Base-by-base conservation (phyloP, 768 basidiomycete genomes). In the Trametes villosa region DNA sequence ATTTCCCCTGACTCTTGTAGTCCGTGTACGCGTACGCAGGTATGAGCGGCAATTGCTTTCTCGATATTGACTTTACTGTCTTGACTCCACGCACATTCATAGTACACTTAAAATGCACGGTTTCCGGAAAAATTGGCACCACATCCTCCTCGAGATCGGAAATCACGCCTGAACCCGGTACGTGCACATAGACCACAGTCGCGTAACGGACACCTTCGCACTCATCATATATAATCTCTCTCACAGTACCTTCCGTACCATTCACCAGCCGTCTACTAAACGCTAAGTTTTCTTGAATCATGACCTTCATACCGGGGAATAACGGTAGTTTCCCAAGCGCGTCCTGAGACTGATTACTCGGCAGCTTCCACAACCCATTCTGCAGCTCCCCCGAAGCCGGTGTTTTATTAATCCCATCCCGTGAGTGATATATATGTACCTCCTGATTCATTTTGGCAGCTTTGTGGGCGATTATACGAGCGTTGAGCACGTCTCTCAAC, bases 261-360 rank as follows among this genome's bases (percentile, higher is more conserved):
- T 47, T 47, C 5, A 47, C 46, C 1, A 47, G 29, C 27, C 46
- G 46, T 9, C 11, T 47, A n/a, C 17, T 30, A n/a, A 64, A 48
- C 11, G 66, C 64, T 3, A 64, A 18, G 45, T 70, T 70, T 9
- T 64, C 54, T 15, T 24, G 31, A 1, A 71, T 20, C 31, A 69
- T 63, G 9, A 71, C 70, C 9, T 62, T 62, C 66, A 70, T 70
- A 0, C 70, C 70, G 0, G n/a, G 30, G 53, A 57, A 65, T 0
- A 69, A 38, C 0, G 66, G 66, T 20, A 69, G 13, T 8, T 31
- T 15, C 1, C 63, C 59, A 1, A 60, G 18, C 2, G 33, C 22
- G 33, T 53, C 52, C 8, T 36, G 13, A 15, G 27, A 44, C 3
- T 30, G 9, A 8, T 6, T 38, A 3, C 41, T 13, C 0, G 29